These are phyloP conservation scores for Xerocomus cyaneibrunnescens DNA, from an alignment of 1,284 basidiomycete genomes.

Conservation along the genomic window DNA sequence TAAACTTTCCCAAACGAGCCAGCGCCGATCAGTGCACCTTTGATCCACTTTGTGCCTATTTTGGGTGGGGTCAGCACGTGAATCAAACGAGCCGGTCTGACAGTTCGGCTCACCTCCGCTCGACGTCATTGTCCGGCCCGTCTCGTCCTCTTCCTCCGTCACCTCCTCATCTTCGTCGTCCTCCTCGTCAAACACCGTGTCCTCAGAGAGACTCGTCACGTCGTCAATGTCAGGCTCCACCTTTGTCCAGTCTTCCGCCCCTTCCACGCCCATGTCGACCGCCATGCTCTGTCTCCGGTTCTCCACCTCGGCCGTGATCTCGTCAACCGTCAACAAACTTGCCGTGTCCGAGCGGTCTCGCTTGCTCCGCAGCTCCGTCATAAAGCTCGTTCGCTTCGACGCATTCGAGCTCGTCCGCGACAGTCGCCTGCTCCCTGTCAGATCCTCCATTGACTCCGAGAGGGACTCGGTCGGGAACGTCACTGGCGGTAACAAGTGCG, in stretches of 20 bases:
- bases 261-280: constrained; percentile 45
- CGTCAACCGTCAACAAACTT: constrained; percentile 93
- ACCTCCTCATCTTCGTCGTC: constrained; percentile 42
- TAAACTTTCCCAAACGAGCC: constrained; percentile 96
- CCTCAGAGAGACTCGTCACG: constrained; percentile 39
- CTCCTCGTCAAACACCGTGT: constrained; percentile 46
- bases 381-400: constrained; percentile 74
- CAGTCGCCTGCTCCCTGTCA: constrained; percentile 39
- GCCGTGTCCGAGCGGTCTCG: constrained; percentile 86
- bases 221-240: constrained; percentile 51
- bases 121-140: constrained; percentile 59
- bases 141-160: constrained; percentile 53
- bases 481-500: constrained; percentile 78
- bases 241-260: constrained; percentile 68
- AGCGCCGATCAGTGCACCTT: constrained; percentile 95
- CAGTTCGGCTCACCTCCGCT: constrained; percentile 54
- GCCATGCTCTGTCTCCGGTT: constrained; percentile 64
- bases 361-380: constrained; percentile 74
- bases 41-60: constrained; percentile 94
- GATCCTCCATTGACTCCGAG: constrained; percentile 70
- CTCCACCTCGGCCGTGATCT: constrained; percentile 97
- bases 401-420: constrained; percentile 50
- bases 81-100: background rate
- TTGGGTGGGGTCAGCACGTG: constrained; percentile 8
- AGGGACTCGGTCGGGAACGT: constrained; percentile 76